A percentile compares a stretch with the other conserved stretches of the same genome.
Conservation (phyloP, 176 grass and related monocot genomes). For the Ensete glaucum region DNA sequence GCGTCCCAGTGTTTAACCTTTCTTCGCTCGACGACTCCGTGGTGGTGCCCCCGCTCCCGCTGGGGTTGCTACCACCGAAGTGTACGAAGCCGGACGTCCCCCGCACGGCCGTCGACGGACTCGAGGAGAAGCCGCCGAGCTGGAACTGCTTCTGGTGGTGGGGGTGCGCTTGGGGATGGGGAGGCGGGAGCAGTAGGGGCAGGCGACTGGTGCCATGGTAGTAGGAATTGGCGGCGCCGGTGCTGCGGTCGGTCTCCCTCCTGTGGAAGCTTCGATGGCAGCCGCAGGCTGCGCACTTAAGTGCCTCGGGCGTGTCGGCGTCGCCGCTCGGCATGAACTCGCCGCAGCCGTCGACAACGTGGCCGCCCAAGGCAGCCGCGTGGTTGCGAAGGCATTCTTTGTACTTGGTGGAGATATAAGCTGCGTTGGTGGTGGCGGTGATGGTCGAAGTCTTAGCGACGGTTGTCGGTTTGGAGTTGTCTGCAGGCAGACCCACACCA, state of each 20-base stretch:
- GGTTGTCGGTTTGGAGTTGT: neutral
- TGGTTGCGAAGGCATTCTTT: slow-evolving; percentile 88
- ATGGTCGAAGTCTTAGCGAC: neutral
- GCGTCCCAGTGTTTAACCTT: neutral
- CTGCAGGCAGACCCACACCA: neutral
- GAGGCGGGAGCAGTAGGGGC: slow-evolving; percentile 12
- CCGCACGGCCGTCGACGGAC: neutral
- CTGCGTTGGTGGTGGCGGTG: neutral
- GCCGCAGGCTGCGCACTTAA: slow-evolving; percentile 76
- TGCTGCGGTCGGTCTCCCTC: slow-evolving; percentile 40
- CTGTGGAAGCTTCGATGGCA: slow-evolving; percentile 95
- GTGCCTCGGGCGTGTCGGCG: slow-evolving; percentile 40
- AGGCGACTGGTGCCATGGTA: neutral
- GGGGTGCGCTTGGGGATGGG: neutral
- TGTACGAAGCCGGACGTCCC: neutral
- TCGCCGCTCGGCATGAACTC: slow-evolving; percentile 80
- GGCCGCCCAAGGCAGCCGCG: slow-evolving; percentile 69
- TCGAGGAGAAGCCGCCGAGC: neutral
- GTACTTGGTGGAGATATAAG: slow-evolving; percentile 29
- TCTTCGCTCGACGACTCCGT: slow-evolving; percentile 22
- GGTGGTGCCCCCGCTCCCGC: slow-evolving; percentile 19
- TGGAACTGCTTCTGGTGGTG: slow-evolving; percentile 6
- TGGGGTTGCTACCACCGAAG: slow-evolving; percentile 14
- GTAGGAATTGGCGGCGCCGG: neutral
- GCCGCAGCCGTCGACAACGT: slow-evolving; percentile 68